Conservation (phyloP, 2,329 filamentous ascomycete species). For the Aspergillus eucalypticola region DNA sequence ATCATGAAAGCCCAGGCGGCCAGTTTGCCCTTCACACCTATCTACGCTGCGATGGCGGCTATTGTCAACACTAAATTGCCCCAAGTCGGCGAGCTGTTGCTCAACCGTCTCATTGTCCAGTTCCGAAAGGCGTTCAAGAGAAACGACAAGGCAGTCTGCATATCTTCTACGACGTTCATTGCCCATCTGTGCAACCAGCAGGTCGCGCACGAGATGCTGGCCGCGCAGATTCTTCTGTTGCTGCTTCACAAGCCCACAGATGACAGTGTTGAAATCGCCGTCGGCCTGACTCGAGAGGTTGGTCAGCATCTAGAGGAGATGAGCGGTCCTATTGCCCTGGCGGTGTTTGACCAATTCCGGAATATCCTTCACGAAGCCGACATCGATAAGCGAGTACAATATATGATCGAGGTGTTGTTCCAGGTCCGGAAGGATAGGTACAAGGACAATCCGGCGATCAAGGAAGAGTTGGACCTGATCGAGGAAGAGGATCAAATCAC, state of each 20-base stretch:
- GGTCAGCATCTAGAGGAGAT: conserved; percentile 95
- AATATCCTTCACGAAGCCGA: conserved; percentile 94
- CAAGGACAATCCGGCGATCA: conserved; percentile 88
- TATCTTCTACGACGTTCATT: conserved; percentile 90
- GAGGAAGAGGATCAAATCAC: conserved; percentile 99
- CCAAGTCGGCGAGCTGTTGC: conserved; percentile 85
- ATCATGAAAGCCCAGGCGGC: conserved; percentile 99
- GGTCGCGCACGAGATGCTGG: conserved; percentile 89
- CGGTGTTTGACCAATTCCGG: conserved; percentile 93
- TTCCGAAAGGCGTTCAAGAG: conserved; percentile 94
- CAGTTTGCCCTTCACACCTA: conserved; percentile 91
- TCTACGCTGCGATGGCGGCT: conserved; percentile 92
- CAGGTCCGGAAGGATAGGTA: conserved; percentile 95
- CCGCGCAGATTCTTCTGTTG: conserved; percentile 88
- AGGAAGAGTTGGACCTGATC: conserved; percentile 89
- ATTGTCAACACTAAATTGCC: conserved; percentile 98
- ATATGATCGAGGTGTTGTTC: conserved; percentile 98
- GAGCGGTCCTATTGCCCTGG: conserved; percentile 81
- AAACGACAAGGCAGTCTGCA: conserved; percentile 94
- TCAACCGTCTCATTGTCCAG: conserved; percentile 82
- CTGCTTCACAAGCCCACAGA: conserved; percentile 94
- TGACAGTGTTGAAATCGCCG: conserved; percentile 96
- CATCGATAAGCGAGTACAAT: conserved; percentile 97
- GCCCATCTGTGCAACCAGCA: conserved; percentile 96
- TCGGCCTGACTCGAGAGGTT: conserved; percentile 88